Evolutionary conservation across 495 filamentous ascomycete species (phyloP).

Genomic region (Pyrenopolyporus hunteri): DNA sequence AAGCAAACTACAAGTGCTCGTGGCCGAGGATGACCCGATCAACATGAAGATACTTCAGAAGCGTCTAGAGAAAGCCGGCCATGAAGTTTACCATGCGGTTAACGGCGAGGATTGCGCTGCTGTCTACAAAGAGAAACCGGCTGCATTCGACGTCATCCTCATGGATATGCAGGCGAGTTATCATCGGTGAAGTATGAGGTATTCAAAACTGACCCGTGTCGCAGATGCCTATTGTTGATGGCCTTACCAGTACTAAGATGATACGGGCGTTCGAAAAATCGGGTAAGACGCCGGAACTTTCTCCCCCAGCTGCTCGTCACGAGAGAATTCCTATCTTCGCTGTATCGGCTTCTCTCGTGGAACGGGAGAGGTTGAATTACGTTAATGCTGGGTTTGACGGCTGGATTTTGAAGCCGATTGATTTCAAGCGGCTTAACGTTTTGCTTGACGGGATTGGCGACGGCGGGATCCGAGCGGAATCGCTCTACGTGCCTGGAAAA

Average conservation of each 20-base stretch:
- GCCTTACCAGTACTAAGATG: slow-evolving; percentile 79
- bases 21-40: slow-evolving; percentile 93
- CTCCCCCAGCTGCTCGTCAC: slow-evolving; percentile 53
- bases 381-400: slow-evolving; percentile 87
- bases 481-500: slow-evolving; percentile 64
- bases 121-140: slow-evolving; percentile 64
- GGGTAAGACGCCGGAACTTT: slow-evolving; percentile 47
- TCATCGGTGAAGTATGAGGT: neutral
- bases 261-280: slow-evolving; percentile 75
- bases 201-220: slow-evolving; percentile 4
- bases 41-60: slow-evolving; percentile 90
- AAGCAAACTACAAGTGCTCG: slow-evolving; percentile 67
- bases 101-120: slow-evolving; percentile 89
- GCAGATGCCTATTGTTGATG: slow-evolving; percentile 94
- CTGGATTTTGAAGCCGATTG: slow-evolving; percentile 81
- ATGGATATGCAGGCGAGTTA: slow-evolving; percentile 90
- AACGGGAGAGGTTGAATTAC: slow-evolving; percentile 71
- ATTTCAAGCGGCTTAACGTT: slow-evolving; percentile 70
- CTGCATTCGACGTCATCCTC: slow-evolving; percentile 78
- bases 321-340: slow-evolving; percentile 82
- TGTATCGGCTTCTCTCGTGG: slow-evolving; percentile 84
- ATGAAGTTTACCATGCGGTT: slow-evolving; percentile 72
- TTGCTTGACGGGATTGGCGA: slow-evolving; percentile 65
- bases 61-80: slow-evolving; percentile 78
- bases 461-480: slow-evolving; percentile 50